Conservation (phyloP, 2,329 filamentous ascomycete genomes). For the Stagonosporopsis chrysanthemi region DNA sequence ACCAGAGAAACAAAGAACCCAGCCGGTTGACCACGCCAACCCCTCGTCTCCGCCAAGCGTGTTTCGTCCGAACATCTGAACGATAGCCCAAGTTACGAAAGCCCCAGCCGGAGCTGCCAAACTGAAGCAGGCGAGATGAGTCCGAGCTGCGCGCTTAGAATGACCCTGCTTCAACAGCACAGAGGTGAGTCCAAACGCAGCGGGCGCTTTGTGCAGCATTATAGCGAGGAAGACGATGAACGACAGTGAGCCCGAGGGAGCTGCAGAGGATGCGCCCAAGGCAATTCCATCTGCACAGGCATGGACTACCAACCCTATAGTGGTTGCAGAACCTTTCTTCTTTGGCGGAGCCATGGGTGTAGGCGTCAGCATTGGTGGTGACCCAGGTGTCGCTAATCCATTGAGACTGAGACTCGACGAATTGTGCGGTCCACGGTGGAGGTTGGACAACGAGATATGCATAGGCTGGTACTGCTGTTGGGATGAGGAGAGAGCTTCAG, state of each 20-base stretch:
- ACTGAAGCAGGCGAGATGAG: slow-evolving; percentile 89
- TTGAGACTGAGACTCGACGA: slow-evolving; percentile 48
- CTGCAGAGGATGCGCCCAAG: slow-evolving; percentile 79
- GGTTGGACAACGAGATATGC: slow-evolving; percentile 87
- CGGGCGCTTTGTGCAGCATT: slow-evolving; percentile 96
- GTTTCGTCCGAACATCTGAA: slow-evolving; percentile 74
- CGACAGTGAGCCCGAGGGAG: slow-evolving; percentile 71
- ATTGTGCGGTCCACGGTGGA: slow-evolving; percentile 63
- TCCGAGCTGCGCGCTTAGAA: slow-evolving; percentile 82
- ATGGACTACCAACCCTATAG: slow-evolving; percentile 93
- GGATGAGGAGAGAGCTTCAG: slow-evolving; percentile 52
- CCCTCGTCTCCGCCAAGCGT: slow-evolving; percentile 64
- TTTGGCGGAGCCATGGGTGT: slow-evolving; percentile 50
- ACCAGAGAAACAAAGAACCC: slow-evolving; percentile 91
- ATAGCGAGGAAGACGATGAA: slow-evolving; percentile 95
- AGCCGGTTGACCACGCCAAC: slow-evolving; percentile 87
- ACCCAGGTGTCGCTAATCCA: slow-evolving; percentile 36
- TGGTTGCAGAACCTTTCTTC: slow-evolving; percentile 60
- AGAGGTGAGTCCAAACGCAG: slow-evolving; percentile 92
- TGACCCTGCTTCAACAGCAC: slow-evolving; percentile 89
- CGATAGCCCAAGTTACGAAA: slow-evolving; percentile 79
- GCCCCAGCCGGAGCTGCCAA: slow-evolving; percentile 88
- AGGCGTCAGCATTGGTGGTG: slow-evolving; percentile 29
- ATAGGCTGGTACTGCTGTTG: slow-evolving; percentile 73
- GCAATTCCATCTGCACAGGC: slow-evolving; percentile 95